phyloP scores from a whole-genome alignment of 2,329 filamentous ascomycete species.

The Xylariomycetidae sp. region DNA sequence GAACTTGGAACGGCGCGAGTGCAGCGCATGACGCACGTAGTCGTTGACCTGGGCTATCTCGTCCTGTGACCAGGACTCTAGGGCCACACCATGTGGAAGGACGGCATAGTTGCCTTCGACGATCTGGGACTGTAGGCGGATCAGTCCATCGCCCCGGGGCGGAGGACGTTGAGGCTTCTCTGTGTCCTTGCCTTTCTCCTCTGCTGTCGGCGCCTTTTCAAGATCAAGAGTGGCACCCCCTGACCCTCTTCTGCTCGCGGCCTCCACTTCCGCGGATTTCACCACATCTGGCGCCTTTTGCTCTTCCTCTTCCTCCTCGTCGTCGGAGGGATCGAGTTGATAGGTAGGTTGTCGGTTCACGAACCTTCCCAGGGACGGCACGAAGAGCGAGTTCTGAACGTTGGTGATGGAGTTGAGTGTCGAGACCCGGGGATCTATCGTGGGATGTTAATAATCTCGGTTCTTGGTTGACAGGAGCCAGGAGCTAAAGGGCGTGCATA shows the following conservation, averaged over 20 bases:
- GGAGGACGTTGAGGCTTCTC: too few relatives aligned
- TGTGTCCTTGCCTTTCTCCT: too few relatives aligned
- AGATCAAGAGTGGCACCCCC: too few relatives aligned
- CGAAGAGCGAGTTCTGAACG: slow-evolving; percentile 83
- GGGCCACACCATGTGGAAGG: slow-evolving; percentile 65
- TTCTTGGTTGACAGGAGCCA: neutral
- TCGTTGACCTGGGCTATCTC: slow-evolving; percentile 78
- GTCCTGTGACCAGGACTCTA: slow-evolving; percentile 70
- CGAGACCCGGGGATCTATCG: slow-evolving; percentile 72
- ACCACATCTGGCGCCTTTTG: too few relatives aligned
- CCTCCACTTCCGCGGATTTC: too few relatives aligned
- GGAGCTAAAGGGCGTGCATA: slow-evolving; percentile 36
- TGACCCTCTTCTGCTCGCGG: too few relatives aligned
- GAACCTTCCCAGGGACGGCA: slow-evolving; percentile 72
- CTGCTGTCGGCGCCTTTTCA: too few relatives aligned
- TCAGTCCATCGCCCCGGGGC: too few relatives aligned
- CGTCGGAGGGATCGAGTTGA: slow-evolving; percentile 41
- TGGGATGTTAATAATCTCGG: neutral
- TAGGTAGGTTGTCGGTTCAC: slow-evolving; percentile 79
- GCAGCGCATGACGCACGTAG: slow-evolving; percentile 81
- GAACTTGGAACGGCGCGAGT: slow-evolving; percentile 74
- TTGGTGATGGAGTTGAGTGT: slow-evolving; percentile 82
- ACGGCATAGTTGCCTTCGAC: slow-evolving; percentile 61
- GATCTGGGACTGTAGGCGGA: too few relatives aligned
- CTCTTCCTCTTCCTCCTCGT: slow-evolving; percentile 62